Evolutionary conservation across 1,284 basidiomycete species (phyloP).

Genomic region (Puccinia horiana): DNA sequence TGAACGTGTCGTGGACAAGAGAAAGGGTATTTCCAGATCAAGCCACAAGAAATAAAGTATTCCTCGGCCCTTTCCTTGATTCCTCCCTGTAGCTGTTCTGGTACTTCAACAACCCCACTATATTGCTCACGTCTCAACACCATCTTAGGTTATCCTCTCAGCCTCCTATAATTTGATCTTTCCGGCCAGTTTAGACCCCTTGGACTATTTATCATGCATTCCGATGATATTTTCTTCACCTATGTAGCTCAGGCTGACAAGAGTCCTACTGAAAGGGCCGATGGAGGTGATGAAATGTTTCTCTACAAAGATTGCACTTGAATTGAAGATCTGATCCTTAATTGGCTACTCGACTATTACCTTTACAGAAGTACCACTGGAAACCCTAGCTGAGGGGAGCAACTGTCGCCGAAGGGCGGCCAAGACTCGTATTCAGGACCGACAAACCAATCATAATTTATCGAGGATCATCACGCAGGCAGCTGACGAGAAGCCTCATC

Average conservation of each 20-base stretch:
- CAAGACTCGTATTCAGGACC: not conserved
- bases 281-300: not conserved
- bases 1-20: too few species aligned
- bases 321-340: not conserved
- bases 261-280: not conserved
- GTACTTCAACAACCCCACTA: not conserved
- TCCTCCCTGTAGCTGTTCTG: not conserved
- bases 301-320: not conserved
- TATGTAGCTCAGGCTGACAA: not conserved
- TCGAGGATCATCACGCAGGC: not conserved
- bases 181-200: not conserved
- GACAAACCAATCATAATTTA: not conserved
- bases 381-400: not conserved
- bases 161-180: not conserved
- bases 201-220: not conserved
- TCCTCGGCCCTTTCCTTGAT: not conserved
- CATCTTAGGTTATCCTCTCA: not conserved
- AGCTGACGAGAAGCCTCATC: slow-evolving; percentile 7
- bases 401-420: not conserved
- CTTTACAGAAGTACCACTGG: not conserved
- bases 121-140: not conserved
- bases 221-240: not conserved
- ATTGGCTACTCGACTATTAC: not conserved
- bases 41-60: too few species aligned
- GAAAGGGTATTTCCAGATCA: not conserved